phyloP scores from a whole-genome alignment of 306 rosid genomes.

The Heteromeles arbutifolia region DNA sequence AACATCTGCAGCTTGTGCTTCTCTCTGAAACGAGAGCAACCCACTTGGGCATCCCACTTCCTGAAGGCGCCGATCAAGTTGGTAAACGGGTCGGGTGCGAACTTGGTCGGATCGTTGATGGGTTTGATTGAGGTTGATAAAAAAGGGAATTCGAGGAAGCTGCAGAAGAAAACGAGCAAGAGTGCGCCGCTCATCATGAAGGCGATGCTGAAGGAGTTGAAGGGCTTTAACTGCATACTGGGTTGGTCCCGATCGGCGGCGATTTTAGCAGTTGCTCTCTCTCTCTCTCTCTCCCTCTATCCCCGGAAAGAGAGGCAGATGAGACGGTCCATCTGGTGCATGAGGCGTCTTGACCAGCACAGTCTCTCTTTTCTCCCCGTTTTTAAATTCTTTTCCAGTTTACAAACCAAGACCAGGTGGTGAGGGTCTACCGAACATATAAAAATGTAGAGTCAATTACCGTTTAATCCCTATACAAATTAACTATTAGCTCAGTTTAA shows the following conservation, averaged over 20 bases:
- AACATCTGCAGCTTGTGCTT: slow-evolving; percentile 20
- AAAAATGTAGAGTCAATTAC: too few species aligned
- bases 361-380: too few species aligned
- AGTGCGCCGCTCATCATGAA: slow-evolving; percentile 46
- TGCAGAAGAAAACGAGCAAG: slow-evolving; percentile 56
- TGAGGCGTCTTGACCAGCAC: not conserved
- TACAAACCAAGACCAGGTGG: too few species aligned
- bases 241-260: not conserved
- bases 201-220: slow-evolving; percentile 41
- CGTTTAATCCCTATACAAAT: too few species aligned
- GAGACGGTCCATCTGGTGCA: not conserved
- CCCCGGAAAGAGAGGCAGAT: not conserved
- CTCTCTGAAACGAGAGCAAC: slow-evolving; percentile 52
- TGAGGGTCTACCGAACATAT: too few species aligned
- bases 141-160: slow-evolving; percentile 59
- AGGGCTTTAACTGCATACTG: slow-evolving; percentile 52
- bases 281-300: not conserved
- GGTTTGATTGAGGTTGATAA: slow-evolving; percentile 24
- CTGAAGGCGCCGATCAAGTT: slow-evolving; percentile 53
- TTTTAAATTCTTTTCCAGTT: too few species aligned
- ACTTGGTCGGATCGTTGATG: slow-evolving; percentile 15
- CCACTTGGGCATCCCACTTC: slow-evolving; percentile 75
- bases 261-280: not conserved
- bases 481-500: too few species aligned
- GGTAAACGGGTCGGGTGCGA: slow-evolving; percentile 41